Evolutionary conservation across 1,284 basidiomycete species (phyloP).

Genomic region (Cystobasidium sp.): DNA sequence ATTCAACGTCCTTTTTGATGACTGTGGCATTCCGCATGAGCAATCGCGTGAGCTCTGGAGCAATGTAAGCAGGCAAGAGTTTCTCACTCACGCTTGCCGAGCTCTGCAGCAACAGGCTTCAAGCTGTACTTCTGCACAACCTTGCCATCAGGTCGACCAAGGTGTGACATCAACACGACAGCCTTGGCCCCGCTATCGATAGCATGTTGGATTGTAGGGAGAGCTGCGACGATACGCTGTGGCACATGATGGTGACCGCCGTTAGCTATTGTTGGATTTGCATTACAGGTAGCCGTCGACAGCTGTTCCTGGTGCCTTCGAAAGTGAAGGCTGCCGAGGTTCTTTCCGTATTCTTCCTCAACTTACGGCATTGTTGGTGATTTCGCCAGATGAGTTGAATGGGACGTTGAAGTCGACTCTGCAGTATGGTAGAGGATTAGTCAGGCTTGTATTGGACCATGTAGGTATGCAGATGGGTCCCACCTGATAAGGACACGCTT

Average conservation of each 20-base stretch:
- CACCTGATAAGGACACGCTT: conserved; percentile 88
- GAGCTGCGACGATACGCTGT: conserved; percentile 91
- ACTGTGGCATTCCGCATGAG: conserved; percentile 53
- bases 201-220: conserved; percentile 95
- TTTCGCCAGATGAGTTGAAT: conserved; percentile 76
- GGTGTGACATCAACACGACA: conserved; percentile 95
- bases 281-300: background rate
- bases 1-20: conserved; percentile 72
- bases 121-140: conserved; percentile 88
- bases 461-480: background rate
- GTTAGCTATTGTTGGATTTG: conserved; percentile 34
- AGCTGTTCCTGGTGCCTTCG: background rate
- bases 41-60: background rate
- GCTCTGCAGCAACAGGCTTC: conserved; percentile 70
- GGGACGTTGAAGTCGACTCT: conserved; percentile 96
- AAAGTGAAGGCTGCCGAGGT: background rate
- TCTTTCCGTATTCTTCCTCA: conserved; percentile 18
- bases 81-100: conserved; percentile 48
- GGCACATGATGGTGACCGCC: background rate
- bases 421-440: background rate
- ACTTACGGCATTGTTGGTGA: conserved; percentile 93
- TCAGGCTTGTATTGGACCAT: background rate
- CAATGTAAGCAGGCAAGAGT: background rate
- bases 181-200: conserved; percentile 85
- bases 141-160: conserved; percentile 95